Percentiles rank a stretch among this genome's conserved stretches.
Evolutionary conservation across 2,329 filamentous ascomycete species (phyloP).

Genomic region (Cladophialophora immunda): DNA sequence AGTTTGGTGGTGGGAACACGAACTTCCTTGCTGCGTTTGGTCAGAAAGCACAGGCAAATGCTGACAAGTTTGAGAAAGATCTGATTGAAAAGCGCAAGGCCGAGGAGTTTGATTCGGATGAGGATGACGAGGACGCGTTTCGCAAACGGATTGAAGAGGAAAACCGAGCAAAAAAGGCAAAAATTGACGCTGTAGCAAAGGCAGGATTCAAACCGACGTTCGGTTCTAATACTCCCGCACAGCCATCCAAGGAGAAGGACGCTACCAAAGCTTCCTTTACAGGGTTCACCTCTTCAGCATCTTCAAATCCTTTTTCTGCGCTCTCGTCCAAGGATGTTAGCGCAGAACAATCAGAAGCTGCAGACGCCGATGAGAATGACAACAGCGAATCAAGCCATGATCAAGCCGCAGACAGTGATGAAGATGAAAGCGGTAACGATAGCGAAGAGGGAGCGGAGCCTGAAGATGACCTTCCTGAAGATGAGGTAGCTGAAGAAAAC

Average conservation of each 20-base stretch:
- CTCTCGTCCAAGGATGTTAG: slow-evolving; percentile 16
- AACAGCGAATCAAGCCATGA: slow-evolving; percentile 29
- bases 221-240: slow-evolving; percentile 18
- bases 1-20: slow-evolving; percentile 44
- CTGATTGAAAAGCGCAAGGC: slow-evolving; percentile 59
- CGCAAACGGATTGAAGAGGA: slow-evolving; percentile 56
- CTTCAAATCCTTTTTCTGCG: slow-evolving; percentile 30
- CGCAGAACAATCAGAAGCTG: slow-evolving; percentile 10
- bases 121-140: slow-evolving; percentile 60
- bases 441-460: slow-evolving; percentile 31
- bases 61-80: slow-evolving; percentile 52
- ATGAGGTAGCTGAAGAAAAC: slow-evolving; percentile 24
- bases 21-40: slow-evolving; percentile 56
- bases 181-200: slow-evolving; percentile 50
- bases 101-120: slow-evolving; percentile 62
- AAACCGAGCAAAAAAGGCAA: slow-evolving; percentile 55
- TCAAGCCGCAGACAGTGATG: slow-evolving; percentile 25
- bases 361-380: slow-evolving; percentile 35
- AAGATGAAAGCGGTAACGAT: slow-evolving; percentile 31
- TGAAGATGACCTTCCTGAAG: slow-evolving; percentile 30
- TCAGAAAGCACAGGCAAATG: slow-evolving; percentile 44
- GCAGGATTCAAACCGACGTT: slow-evolving; percentile 42
- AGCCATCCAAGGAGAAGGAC: slow-evolving; percentile 29
- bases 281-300: slow-evolving; percentile 24
- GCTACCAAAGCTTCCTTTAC: slow-evolving; percentile 11